A percentile compares a stretch with the other conserved stretches of the same genome.
Conservation (phyloP, 2,329 filamentous ascomycete species). For the Fusarium algeriense region DNA sequence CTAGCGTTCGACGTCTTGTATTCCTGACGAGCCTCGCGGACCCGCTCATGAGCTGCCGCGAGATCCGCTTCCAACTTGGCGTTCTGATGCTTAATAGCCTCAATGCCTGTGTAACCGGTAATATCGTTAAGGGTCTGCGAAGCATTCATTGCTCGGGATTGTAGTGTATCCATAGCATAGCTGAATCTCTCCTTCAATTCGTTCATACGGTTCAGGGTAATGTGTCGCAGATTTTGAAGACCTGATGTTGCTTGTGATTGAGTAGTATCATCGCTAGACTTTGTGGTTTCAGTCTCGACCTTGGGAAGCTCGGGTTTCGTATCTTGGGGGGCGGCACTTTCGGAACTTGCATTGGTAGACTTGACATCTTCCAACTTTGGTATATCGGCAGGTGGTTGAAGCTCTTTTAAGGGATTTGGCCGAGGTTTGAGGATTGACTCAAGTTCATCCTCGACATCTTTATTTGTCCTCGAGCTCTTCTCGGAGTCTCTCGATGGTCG, state of each 20-base stretch:
- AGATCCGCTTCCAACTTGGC: constrained; percentile 72
- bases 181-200: constrained; percentile 52
- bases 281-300: constrained; percentile 15
- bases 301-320: constrained; percentile 12
- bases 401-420: constrained; percentile 23
- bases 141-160: constrained; percentile 85
- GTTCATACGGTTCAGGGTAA: constrained; percentile 51
- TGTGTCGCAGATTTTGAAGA: constrained; percentile 52
- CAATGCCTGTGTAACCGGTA: constrained; percentile 94
- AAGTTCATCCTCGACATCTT: constrained; percentile 35
- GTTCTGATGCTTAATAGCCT: constrained; percentile 85
- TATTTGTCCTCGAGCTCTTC: constrained; percentile 27
- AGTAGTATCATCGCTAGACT: constrained; percentile 6
- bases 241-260: constrained; percentile 12
- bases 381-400: constrained; percentile 19
- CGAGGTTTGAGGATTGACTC: constrained; percentile 40
- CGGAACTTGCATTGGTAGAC: neutral
- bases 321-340: constrained; percentile 5
- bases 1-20: constrained; percentile 88
- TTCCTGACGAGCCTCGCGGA: constrained; percentile 77
- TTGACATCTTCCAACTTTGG: constrained; percentile 19
- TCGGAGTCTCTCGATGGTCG: constrained; percentile 38
- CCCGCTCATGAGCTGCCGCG: constrained; percentile 69
- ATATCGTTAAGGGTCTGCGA: constrained; percentile 92
- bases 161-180: constrained; percentile 85